Percentiles rank a stretch among this genome's conserved stretches.
Conservation (phyloP, 768 basidiomycete genomes). For the Trametes cingulata region DNA sequence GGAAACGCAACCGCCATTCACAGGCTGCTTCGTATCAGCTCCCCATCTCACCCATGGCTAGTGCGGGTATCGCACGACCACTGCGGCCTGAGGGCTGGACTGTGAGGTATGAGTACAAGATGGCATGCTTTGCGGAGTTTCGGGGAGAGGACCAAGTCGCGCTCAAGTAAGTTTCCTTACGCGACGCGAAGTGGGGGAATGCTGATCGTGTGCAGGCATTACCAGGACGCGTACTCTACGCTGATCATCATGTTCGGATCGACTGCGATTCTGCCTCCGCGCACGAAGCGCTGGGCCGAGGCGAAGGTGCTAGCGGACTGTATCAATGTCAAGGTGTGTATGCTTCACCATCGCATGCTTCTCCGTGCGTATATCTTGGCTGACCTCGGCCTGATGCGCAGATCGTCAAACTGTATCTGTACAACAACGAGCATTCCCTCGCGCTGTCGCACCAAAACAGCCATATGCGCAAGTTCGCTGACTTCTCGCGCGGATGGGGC, state of each 20-base stretch:
- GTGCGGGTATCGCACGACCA: conserved; percentile 43
- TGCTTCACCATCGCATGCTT: no score
- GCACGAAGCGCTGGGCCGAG: conserved; percentile 98
- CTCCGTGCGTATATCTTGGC: no score
- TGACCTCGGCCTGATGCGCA: conserved; percentile 31
- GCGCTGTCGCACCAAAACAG: conserved; percentile 81
- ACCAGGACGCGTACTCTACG: conserved; percentile 88
- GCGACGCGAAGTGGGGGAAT: conserved; percentile 7
- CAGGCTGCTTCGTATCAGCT: conserved; percentile 55
- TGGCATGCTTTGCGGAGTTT: conserved; percentile 96
- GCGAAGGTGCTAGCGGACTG: conserved; percentile 96
- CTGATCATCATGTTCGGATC: conserved; percentile 89
- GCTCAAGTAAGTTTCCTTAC: conserved; percentile 58
- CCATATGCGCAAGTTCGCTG: conserved; percentile 83
- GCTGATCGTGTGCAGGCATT: conserved; percentile 56
- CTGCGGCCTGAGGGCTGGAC: conserved; percentile 90
- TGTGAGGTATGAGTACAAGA: conserved; percentile 96
- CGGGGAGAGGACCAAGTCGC: conserved; percentile 91
- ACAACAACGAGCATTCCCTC: conserved; percentile 82
- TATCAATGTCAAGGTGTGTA: conserved; percentile 79
- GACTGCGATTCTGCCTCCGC: conserved; percentile 80
- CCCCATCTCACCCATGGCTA: conserved; percentile 48
- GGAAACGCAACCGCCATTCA: conserved; percentile 85
- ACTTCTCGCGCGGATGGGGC: conserved; percentile 89
- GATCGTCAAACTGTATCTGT: conserved; percentile 90